Evolutionary conservation across 176 grass and related monocot species (phyloP).

Genomic region (Aegilops bicornis): DNA sequence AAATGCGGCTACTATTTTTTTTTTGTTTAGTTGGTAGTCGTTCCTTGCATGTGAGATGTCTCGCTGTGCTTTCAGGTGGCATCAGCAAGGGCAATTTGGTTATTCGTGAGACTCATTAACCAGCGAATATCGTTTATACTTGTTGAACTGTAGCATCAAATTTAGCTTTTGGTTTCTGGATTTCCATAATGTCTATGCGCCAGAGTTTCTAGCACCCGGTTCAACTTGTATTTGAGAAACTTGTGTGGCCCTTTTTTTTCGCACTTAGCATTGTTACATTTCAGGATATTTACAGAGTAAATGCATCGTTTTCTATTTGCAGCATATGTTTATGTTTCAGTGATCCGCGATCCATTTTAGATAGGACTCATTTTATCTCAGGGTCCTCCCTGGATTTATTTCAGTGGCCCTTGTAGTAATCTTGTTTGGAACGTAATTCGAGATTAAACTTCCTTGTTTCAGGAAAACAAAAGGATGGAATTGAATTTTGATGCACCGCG

Average conservation of each 20-base stretch:
- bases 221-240: background rate
- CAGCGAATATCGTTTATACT: background rate
- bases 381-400: background rate
- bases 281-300: background rate
- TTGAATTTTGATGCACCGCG: background rate
- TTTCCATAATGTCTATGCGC: background rate
- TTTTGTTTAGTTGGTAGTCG: no score
- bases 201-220: background rate
- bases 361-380: background rate
- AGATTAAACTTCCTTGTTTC: background rate
- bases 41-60: background rate
- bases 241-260: background rate
- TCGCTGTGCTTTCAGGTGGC: background rate
- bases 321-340: background rate
- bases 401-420: background rate
- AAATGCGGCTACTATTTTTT: background rate
- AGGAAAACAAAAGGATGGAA: background rate
- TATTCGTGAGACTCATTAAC: background rate
- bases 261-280: background rate
- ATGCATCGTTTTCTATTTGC: background rate
- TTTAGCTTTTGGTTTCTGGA: background rate
- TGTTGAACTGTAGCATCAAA: background rate
- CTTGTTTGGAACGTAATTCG: background rate
- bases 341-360: background rate
- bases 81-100: background rate